A percentile compares a stretch with the other conserved stretches of the same genome.
These are phyloP conservation scores for Apiospora marii DNA, from an alignment of 2,329 filamentous ascomycete genomes.

Conservation along the genomic window DNA sequence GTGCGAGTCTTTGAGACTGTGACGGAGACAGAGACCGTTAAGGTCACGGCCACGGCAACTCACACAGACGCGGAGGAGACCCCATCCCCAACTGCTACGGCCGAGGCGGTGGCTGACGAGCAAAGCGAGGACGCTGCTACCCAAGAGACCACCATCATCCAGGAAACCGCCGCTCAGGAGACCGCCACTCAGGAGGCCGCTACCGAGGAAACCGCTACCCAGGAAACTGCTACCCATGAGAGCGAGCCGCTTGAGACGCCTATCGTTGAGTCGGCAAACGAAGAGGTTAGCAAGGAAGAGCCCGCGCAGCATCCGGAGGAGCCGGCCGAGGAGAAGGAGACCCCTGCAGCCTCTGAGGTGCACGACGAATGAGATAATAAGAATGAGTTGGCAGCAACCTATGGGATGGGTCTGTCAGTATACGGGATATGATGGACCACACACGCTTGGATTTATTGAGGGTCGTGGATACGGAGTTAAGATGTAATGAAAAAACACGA, in stretches of 20 bases:
- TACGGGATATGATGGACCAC: conserved; percentile 8
- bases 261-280: not conserved
- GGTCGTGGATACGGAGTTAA: not conserved
- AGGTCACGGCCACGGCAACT: conserved; percentile 29
- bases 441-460: not conserved
- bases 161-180: not conserved
- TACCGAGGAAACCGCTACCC: too few relatives aligned
- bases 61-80: not conserved
- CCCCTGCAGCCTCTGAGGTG: not conserved
- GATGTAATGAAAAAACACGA: conserved; percentile 15
- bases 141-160: not conserved
- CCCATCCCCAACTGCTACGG: not conserved
- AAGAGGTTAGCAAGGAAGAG: not conserved
- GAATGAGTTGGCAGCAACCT: not conserved
- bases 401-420: conserved; percentile 2
- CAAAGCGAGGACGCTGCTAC: not conserved
- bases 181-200: not conserved
- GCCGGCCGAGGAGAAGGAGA: not conserved
- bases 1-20: conserved; percentile 46
- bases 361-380: conserved; percentile 6
- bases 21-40: conserved; percentile 43
- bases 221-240: not conserved
- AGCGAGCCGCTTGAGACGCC: not conserved
- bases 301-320: not conserved
- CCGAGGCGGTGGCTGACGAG: not conserved